Evolutionary conservation across 2,329 filamentous ascomycete genomes (phyloP).

Genomic region (Claviceps arundinis): DNA sequence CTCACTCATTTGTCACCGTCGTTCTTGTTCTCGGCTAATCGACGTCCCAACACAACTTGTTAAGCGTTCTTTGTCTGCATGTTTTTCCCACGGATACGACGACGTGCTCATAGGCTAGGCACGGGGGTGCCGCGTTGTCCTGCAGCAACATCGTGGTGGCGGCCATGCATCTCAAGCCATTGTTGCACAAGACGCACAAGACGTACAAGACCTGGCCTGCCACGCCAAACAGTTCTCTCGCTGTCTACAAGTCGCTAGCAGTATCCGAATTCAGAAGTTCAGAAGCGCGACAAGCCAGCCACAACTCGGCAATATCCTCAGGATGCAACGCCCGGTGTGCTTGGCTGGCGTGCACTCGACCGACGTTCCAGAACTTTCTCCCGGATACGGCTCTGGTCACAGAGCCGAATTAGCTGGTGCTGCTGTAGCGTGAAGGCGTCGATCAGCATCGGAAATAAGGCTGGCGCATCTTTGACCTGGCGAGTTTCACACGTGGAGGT

Average conservation of each 20-base stretch:
- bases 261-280: slow-evolving; percentile 5
- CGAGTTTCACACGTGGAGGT: slow-evolving; percentile 1
- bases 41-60: not conserved
- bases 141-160: slow-evolving; percentile 4
- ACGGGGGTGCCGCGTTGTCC: not conserved
- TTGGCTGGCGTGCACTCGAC: not conserved
- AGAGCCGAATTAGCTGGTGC: not conserved
- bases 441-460: not conserved
- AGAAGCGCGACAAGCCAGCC: slow-evolving; percentile 3
- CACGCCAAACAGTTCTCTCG: slow-evolving; percentile 2
- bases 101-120: not conserved
- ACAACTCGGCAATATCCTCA: not conserved
- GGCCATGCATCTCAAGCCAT: not conserved
- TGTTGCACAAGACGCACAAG: slow-evolving; percentile 4
- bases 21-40: slow-evolving; percentile 6
- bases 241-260: slow-evolving; percentile 5
- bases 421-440: not conserved
- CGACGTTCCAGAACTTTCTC: slow-evolving; percentile 2
- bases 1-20: slow-evolving; percentile 1
- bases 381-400: not conserved
- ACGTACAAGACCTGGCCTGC: slow-evolving; percentile 1
- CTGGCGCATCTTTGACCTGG: not conserved
- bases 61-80: slow-evolving; percentile 1
- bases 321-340: not conserved
- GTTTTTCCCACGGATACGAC: not conserved